Evolutionary conservation across 1,139 yeast species (phyloP), one percentile per base, ranked within the genome.

Genomic region (Lodderomyces oxycetoniae): DNA sequence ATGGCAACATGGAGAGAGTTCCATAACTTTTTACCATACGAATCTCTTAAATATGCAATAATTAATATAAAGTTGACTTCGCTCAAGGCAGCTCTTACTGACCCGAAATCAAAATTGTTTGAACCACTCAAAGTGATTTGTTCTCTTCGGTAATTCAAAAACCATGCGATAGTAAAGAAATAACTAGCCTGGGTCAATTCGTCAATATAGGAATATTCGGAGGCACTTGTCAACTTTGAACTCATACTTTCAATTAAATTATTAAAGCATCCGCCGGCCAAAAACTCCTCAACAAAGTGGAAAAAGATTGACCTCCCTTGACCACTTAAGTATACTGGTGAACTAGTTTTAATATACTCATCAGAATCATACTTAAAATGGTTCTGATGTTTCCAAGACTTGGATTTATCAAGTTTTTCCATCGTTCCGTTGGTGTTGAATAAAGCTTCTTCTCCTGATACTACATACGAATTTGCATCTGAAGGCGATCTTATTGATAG

Each of bases 241-340:
- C 36, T 39, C 41, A 44, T 39, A 20, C 34, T 31, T 25, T 64
- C 63, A 28, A 84, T 63, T 26, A 88, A 56, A 20, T 77, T 77
- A 49, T 86, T 85, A 59, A 85, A 87, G 16, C 89, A 78, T 11
- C 88, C 83, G 34, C 86, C 88, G 4, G 77, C 59, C 45, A 89
- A 81, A 36, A 67, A 57, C 35, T 55, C 60, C 17, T 75, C 74
- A 14, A 69, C 54, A 23, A 76, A 71, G 45, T 82, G 81, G 5
- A 47, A 44, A 5, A 62, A 55, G 13, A 84, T 57, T 0, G 51
- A 40, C 2, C 52, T 42, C 3, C 59, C 48, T 5, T 71, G 50
- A 1, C 57, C 53, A n/a, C 49, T 52, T 16, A 62, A 50, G 30
- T 74, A 50, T 1, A 52, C 50, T 7, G 52, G 45, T n/a, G 35